phyloP scores from a whole-genome alignment of 129 eudicot genomes.

The Pseudognaphalium luteoalbum region DNA sequence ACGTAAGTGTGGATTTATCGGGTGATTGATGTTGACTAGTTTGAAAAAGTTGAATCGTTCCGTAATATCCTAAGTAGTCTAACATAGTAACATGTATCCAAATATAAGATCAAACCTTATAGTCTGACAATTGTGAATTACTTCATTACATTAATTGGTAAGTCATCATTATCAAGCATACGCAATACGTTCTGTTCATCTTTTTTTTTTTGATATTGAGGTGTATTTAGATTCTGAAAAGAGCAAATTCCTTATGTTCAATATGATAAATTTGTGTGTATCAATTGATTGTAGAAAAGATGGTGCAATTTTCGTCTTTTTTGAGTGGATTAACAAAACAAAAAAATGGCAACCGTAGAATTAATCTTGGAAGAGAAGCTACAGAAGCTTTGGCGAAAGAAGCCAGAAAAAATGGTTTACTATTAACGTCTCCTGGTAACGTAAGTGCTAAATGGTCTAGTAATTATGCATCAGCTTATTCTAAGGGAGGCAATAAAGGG shows the following conservation, averaged over 20 bases:
- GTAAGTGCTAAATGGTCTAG: slow-evolving; percentile 41
- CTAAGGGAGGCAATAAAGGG: slow-evolving; percentile 80
- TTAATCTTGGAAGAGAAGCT: slow-evolving; percentile 57
- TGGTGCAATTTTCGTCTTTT: slow-evolving; percentile 78
- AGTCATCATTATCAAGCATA: slow-evolving; percentile 5
- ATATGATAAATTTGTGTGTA: slow-evolving; percentile 27
- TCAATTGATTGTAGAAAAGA: slow-evolving; percentile 37
- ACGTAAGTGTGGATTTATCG: slow-evolving; percentile 3
- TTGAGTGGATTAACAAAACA: slow-evolving; percentile 54
- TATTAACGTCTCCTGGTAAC: slow-evolving; percentile 58
- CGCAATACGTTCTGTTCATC: neutral
- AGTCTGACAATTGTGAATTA: neutral
- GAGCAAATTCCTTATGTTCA: neutral
- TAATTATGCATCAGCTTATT: slow-evolving; percentile 54
- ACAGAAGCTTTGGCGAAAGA: slow-evolving; percentile 62
- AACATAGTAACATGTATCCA: slow-evolving; percentile 1
- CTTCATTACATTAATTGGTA: slow-evolving; percentile 11
- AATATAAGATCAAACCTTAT: neutral
- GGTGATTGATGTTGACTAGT: slow-evolving; percentile 16
- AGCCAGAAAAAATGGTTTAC: slow-evolving; percentile 58
- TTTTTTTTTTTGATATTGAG: neutral
- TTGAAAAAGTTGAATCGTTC: neutral
- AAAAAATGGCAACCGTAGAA: slow-evolving; percentile 45
- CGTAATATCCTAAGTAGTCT: neutral
- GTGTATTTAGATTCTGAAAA: slow-evolving; percentile 1